Conservation (phyloP, 306 rosid species). For the Cicer yamashitae region DNA sequence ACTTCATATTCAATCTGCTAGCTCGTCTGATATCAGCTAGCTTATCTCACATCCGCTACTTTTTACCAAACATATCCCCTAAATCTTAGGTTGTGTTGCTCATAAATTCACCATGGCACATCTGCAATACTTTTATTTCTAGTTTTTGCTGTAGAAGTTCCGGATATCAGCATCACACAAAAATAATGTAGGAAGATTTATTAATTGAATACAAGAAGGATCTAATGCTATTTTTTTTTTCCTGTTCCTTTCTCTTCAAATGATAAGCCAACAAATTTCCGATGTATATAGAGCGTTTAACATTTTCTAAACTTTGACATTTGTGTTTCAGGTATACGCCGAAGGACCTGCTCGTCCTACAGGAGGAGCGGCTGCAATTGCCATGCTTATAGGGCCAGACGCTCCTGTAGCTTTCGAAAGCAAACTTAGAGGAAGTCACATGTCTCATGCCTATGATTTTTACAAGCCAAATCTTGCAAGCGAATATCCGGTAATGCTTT, state of each 20-base stretch:
- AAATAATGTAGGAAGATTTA: not conserved
- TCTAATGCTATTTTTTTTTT: too few relatives aligned
- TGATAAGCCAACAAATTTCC: not conserved
- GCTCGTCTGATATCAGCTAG: too few relatives aligned
- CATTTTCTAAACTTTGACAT: conserved; percentile 15
- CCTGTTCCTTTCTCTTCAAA: not conserved
- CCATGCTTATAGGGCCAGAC: conserved; percentile 81
- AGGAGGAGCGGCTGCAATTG: conserved; percentile 94
- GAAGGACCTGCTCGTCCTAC: conserved; percentile 97
- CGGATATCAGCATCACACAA: not conserved
- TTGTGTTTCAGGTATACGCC: conserved; percentile 73
- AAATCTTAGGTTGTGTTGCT: too few relatives aligned
- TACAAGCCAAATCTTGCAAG: conserved; percentile 92
- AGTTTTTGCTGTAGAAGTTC: not conserved
- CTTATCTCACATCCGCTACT: too few relatives aligned
- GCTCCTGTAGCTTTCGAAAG: conserved; percentile 87
- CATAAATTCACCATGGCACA: not conserved
- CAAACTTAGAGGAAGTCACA: conserved; percentile 79
- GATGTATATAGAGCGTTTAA: not conserved
- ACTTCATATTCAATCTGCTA: too few relatives aligned
- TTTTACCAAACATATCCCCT: too few relatives aligned
- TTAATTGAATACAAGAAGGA: not conserved
- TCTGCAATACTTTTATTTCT: not conserved
- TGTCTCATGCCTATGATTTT: conserved; percentile 86
- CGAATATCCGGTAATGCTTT: conserved; percentile 76